Evolutionary conservation across 371 early-diverging fungal species (phyloP), one percentile per base, ranked within the genome.

Genomic region (Nematocida major): DNA sequence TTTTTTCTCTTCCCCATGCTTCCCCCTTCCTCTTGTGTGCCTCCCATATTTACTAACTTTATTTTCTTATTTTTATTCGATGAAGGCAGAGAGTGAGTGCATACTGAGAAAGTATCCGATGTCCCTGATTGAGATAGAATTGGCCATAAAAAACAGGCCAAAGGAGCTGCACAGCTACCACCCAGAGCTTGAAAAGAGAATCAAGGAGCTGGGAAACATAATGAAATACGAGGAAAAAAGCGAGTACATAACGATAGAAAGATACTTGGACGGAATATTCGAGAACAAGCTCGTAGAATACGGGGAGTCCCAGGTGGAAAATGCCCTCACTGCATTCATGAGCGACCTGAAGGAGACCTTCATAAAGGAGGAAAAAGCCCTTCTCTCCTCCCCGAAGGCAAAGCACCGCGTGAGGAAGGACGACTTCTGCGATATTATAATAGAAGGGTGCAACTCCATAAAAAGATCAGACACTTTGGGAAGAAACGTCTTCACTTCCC

Each of bases 141-240:
- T 73, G 51, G 39, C 34, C 36, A 9, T 73, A 13, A 47, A 9
- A 39, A 63, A 62, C 36, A 61, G 15, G 40, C 51, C 9, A 40
- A 7, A 15, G 48, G 38, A 59, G 15, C 5, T 34, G 7, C 76
- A 73, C 54, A 65, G 54, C 34, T 73, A 73, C 42, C 62, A 73
- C 66, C 62, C 63, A 9, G 76, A 73, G 39, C 38, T 73, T 24
- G 76, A 73, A 20, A 73, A 61, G 28, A 61, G 48, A 38, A 73
- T 73, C 11, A n/a, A 73, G 34, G 76, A 73, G 34, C 15, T 63
- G 2, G 76, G 76, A 3, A 26, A 45, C 2, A 30, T 73, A 24
- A 63, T 73, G 76, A 28, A 1, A 22, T 28, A 40, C 38, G 24
- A 11, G 15, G 34, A 15, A 3, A 49, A 62, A 28, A 73, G 45